Base-by-base conservation (phyloP, 2,329 filamentous ascomycete genomes). In the Cordyceps sp. region DNA sequence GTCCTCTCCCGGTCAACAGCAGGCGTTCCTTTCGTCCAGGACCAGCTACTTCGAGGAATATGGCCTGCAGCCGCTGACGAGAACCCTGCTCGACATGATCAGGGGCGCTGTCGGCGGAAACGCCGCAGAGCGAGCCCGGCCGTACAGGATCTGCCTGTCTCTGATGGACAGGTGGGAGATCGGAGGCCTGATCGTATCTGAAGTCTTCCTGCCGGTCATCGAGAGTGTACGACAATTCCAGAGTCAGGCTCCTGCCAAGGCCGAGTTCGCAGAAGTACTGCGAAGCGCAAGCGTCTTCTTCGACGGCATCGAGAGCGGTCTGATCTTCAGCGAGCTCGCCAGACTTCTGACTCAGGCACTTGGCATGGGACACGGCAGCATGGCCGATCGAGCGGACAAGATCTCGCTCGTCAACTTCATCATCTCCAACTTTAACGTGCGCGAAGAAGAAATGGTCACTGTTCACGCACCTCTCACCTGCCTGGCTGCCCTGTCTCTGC, bases 91-190 rank as follows among this genome's bases (percentile, higher is more conserved):
- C 13, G 68, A 71, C 29, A 80, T 93, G 74, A 78, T 96, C 37
- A 66, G 69, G 29, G 45, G 40, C 6, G 44, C 39, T 14, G 38
- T 39, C n/a, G 42, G 43, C 7, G 46, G 42, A 25, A 50, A 39
- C 28, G 43, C 45, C 12, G 58, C 64, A 14, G 83, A 92, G 45
- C 69, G 76, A 49, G 83, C 85, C 15, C 75, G 76, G 25, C 88
- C 90, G 1, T 94, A 93, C 48, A 76, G 86, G 35, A 83, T 96
- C 39, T 92, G 85, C 45, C 66, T 96, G 3, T 94, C 92, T 13
- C 62, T 98, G 32, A 96, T 98, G 90, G 90, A 98, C 55, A 76
- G 86, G 36, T 96, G 85, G 86, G 90, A 98, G 51, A 88, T 98
- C 41, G 90, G 90, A 20, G 84, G 84, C 2, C 64, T 88, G 14